A percentile compares a stretch with the other conserved stretches of the same genome.
phyloP scores from a whole-genome alignment of 1,284 basidiomycete genomes.

The Boletellus deceptivus region DNA sequence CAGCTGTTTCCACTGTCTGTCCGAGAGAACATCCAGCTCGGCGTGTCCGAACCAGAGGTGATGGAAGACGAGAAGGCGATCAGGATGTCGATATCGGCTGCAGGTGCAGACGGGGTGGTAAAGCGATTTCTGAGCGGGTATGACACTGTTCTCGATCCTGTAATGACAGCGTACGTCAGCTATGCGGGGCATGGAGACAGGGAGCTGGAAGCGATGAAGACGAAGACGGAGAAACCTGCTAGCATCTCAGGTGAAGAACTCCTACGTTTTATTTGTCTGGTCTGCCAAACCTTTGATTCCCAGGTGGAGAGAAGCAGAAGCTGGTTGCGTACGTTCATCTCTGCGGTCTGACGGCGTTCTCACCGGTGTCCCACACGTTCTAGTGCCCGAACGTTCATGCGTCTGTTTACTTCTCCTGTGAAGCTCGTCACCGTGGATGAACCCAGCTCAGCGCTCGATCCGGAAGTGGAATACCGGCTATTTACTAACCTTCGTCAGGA shows the following conservation, averaged over 20 bases:
- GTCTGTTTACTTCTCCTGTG: constrained; percentile 41
- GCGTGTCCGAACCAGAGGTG: constrained; percentile 31
- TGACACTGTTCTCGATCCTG: constrained; percentile 36
- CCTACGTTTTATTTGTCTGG: not conserved
- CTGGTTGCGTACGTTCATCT: constrained; percentile 37
- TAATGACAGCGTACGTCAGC: constrained; percentile 21
- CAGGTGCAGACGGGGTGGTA: constrained; percentile 38
- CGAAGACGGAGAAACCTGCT: constrained; percentile 34
- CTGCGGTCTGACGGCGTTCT: not conserved
- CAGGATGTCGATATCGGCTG: constrained; percentile 35
- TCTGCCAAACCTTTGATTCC: not conserved
- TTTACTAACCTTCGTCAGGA: constrained; percentile 52
- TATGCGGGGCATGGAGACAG: constrained; percentile 34
- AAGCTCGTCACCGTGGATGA: constrained; percentile 51
- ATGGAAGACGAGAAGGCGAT: constrained; percentile 32
- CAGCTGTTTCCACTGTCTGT: constrained; percentile 83
- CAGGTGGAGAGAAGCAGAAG: constrained; percentile 42
- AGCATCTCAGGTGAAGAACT: no score
- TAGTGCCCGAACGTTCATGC: constrained; percentile 43
- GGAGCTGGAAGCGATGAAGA: constrained; percentile 34
- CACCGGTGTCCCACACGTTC: not conserved
- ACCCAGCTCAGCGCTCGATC: constrained; percentile 53
- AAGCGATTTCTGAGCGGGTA: constrained; percentile 20
- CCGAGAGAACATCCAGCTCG: constrained; percentile 70
- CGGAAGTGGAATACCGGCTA: constrained; percentile 47